Evolutionary conservation across 1,284 basidiomycete genomes (phyloP), one percentile per base, ranked within the genome.

Genomic region (Ustilago loliicola): DNA sequence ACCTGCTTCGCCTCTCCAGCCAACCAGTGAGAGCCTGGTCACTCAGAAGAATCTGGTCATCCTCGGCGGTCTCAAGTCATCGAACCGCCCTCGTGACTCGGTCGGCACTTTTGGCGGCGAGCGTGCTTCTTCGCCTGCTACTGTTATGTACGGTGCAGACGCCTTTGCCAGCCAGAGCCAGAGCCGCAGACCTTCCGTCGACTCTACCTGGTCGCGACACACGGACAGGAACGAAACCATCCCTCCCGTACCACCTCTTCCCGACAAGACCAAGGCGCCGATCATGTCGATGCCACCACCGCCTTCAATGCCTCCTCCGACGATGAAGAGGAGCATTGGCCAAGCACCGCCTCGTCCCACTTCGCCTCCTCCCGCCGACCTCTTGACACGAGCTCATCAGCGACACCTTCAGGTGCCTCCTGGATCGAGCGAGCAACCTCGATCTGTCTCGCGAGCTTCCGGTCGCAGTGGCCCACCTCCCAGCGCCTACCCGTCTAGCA

Each of bases 281-380:
- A 61, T 79, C 54, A 76, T 83, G 77, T 59, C 75, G 47, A 76
- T 81, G 63, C 81, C 81, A 2, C 80, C 80, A 11, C 82, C 82
- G 19, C 82, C 80, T 4, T 63, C 58, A 15, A 80, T 80, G 77
- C 82, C 82, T 45, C 82, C 82, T 47, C 82, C 81, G 23, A 27
- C 57, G 32, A 23, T 58, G 32, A 80, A 72, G 58, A 58, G 57
- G 27, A 63, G 55, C 17, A 47, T 50, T 8, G 57, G 34, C 51
- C 64, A 42, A n/a, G 70, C 70, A 8, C 78, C 78, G 11, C 59
- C 65, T 0, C 80, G 80, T 10, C 80, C 81, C 13, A 80, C 71
- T 2, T 83, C 81, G 57, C 80, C 80, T 17, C 80, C 79, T 34
- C 81, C 81, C 2, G 59, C 80, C 1, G 78, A 80, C 36, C 66